These are phyloP conservation scores for Vicia villosa DNA, from an alignment of 306 rosid genomes.

Conservation along the genomic window DNA sequence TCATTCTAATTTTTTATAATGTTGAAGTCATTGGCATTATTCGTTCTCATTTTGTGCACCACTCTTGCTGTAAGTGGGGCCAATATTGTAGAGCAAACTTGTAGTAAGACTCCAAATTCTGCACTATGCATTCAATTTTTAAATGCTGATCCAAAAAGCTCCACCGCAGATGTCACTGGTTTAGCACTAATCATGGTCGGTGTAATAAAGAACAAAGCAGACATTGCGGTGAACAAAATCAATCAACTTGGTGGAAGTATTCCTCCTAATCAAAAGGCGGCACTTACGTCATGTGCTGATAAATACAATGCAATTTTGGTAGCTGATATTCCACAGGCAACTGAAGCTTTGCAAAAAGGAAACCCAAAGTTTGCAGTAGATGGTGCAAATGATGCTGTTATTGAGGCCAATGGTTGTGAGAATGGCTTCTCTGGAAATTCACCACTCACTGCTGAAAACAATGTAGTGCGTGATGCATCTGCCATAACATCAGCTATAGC, in stretches of 20 bases:
- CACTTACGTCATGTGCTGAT: conserved; percentile 32
- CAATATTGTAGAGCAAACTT: conserved; percentile 39
- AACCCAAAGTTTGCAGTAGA: conserved; percentile 46
- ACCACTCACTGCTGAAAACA: conserved; percentile 38
- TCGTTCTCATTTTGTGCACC: too few relatives aligned
- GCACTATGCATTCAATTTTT: background rate
- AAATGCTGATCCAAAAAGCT: background rate
- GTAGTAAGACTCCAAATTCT: conserved; percentile 27
- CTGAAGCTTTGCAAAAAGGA: conserved; percentile 40
- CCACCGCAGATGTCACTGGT: background rate
- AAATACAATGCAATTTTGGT: conserved; percentile 25
- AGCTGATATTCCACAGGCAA: conserved; percentile 44
- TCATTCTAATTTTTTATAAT: too few relatives aligned
- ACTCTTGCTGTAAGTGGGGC: background rate
- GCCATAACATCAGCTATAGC: conserved; percentile 41
- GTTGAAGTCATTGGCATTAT: too few relatives aligned
- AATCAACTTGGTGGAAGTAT: background rate
- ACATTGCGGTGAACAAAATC: background rate
- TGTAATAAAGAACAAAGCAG: background rate
- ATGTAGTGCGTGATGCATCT: conserved; percentile 26
- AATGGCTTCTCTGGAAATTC: conserved; percentile 39
- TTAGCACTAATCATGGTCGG: background rate
- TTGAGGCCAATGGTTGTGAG: conserved; percentile 42
- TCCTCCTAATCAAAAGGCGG: background rate
- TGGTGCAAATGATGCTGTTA: conserved; percentile 36